phyloP scores from a whole-genome alignment of 1,284 basidiomycete species.

The Leccinum insigne region DNA sequence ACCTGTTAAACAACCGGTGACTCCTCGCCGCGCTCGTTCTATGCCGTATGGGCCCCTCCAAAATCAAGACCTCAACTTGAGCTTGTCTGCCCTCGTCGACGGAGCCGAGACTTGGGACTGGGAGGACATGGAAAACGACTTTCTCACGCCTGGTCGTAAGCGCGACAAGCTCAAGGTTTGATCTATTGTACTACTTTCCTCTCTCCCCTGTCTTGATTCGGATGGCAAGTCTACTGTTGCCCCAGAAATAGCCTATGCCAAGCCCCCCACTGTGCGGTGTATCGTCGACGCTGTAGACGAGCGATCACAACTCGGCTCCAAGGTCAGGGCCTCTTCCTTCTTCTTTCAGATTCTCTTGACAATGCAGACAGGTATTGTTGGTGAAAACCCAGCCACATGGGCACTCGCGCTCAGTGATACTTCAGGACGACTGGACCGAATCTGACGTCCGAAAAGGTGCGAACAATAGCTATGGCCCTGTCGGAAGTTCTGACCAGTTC shows the following conservation, averaged over 20 bases:
- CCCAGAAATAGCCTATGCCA: slow-evolving; percentile 27
- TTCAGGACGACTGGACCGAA: slow-evolving; percentile 68
- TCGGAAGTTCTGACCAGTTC: background rate
- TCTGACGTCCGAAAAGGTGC: slow-evolving; percentile 57
- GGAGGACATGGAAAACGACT: slow-evolving; percentile 47
- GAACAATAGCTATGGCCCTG: background rate
- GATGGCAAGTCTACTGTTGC: slow-evolving; percentile 16
- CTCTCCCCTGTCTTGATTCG: background rate
- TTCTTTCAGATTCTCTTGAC: slow-evolving; percentile 8
- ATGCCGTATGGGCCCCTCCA: background rate
- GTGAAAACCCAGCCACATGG: slow-evolving; percentile 42
- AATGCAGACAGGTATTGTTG: slow-evolving; percentile 39
- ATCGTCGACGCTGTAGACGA: slow-evolving; percentile 45
- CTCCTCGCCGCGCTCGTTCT: slow-evolving; percentile 14
- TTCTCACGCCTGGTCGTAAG: slow-evolving; percentile 36
- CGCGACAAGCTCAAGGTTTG: slow-evolving; percentile 24
- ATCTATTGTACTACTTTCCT: background rate
- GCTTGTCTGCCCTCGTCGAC: slow-evolving; percentile 38
- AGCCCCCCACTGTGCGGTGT: slow-evolving; percentile 49
- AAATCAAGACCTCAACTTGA: slow-evolving; percentile 18
- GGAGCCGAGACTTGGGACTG: slow-evolving; percentile 53
- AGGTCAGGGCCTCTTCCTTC: slow-evolving; percentile 4
- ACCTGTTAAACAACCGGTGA: slow-evolving; percentile 19
- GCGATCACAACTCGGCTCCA: slow-evolving; percentile 22
- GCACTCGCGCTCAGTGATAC: slow-evolving; percentile 47